Evolutionary conservation across 1,284 basidiomycete genomes (phyloP), one percentile per base, ranked within the genome.

Genomic region (Boletus sp.): DNA sequence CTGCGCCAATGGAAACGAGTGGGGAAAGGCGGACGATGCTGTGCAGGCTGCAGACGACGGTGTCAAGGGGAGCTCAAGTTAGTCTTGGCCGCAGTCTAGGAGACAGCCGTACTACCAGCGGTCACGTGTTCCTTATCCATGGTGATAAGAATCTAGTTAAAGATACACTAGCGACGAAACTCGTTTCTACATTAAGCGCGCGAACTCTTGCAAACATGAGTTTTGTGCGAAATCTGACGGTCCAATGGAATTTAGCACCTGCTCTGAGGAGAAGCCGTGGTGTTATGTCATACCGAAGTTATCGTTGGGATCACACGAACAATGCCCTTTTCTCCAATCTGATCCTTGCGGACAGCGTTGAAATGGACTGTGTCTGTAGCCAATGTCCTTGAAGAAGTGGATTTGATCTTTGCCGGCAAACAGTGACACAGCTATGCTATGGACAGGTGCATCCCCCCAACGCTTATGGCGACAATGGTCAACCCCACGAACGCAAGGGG

Each of bases 381-480:
- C 62, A 43, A 63, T 63, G 42, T 82, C 78, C 29, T 75, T 68
- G 68, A 91, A 90, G 68, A 88, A 90, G 60, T 90, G 85, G 16
- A 91, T 72, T 60, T 89, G 80, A 50, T 84, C 76, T 64, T 78
- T 84, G 43, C 72, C 62, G 2, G 82, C 79, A 57, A 93, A 89
- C 19, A 92, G 64, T 0, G 84, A 78, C 0, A 80, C 86, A 2
- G 84, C 91, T 49, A 93, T 89, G 44, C 82, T 87, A 60, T 92
- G 89, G 8, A 93, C 78, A 4, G 90, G 91, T 8, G 92, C 91
- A 62, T 94, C 91, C 44, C 91, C 91, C 89, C 88, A 90, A 44
- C 88, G 75, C 76, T 83, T 54, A 46, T 38, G 37, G n/a, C n/a
- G 12, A 33, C 17, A 19, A 37, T 9, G 22, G 38, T 53, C 30